These are phyloP conservation scores for Geotrichum australiense DNA, from an alignment of 1,139 yeast species.

Conservation along the genomic window DNA sequence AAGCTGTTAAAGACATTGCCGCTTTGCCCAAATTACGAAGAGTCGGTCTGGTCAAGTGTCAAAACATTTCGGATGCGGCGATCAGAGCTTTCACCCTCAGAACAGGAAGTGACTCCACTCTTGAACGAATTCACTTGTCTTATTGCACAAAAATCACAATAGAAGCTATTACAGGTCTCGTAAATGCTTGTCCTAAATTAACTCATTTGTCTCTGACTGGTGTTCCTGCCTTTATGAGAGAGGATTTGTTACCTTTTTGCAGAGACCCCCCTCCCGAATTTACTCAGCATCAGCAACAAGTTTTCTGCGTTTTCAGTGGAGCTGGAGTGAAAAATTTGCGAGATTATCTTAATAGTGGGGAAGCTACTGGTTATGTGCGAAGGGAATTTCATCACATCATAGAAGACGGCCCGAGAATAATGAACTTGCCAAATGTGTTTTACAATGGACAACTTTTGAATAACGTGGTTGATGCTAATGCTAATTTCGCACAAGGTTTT, in stretches of 20 bases:
- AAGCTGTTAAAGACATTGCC: conserved; percentile 71
- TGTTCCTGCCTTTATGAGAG: conserved; percentile 75
- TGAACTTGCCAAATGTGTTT: too few relatives aligned
- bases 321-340: conserved; percentile 74
- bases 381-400: too few relatives aligned
- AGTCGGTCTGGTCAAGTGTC: conserved; percentile 90
- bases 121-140: conserved; percentile 89
- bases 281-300: conserved; percentile 74
- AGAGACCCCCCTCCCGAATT: conserved; percentile 95
- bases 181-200: conserved; percentile 75
- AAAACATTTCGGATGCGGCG: conserved; percentile 81
- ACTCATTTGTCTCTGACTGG: conserved; percentile 94
- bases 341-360: conserved; percentile 54
- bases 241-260: conserved; percentile 80
- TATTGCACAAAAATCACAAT: conserved; percentile 75
- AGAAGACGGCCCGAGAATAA: too few relatives aligned
- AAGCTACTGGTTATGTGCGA: too few relatives aligned
- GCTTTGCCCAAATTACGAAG: conserved; percentile 75
- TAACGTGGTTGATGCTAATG: too few relatives aligned
- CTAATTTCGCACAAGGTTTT: too few relatives aligned
- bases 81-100: conserved; percentile 69
- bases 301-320: conserved; percentile 92
- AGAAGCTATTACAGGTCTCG: conserved; percentile 41
- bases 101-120: conserved; percentile 57
- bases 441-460: too few relatives aligned